A percentile compares a stretch with the other conserved stretches of the same genome.
phyloP scores from a whole-genome alignment of 2,329 filamentous ascomycete species.

The Aspergillus fumigatus region DNA sequence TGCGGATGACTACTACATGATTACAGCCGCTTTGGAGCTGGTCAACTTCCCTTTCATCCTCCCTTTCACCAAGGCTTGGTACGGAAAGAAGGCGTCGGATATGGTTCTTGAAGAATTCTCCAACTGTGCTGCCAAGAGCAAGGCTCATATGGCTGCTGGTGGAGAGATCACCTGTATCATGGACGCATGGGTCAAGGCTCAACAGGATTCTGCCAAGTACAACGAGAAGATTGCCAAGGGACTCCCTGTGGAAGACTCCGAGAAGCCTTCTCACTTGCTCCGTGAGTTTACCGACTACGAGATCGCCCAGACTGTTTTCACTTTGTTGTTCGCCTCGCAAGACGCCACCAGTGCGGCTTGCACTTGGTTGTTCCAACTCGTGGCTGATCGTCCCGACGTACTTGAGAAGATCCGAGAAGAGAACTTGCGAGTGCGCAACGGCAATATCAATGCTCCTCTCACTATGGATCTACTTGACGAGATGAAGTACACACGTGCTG shows the following conservation, averaged over 20 bases:
- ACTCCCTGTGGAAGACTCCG: slow-evolving; percentile 59
- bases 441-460: slow-evolving; percentile 65
- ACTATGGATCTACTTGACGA: slow-evolving; percentile 84
- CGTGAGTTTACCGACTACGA: slow-evolving; percentile 87
- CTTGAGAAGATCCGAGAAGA: slow-evolving; percentile 88
- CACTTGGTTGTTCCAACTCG: slow-evolving; percentile 93
- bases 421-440: slow-evolving; percentile 71
- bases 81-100: slow-evolving; percentile 91
- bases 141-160: slow-evolving; percentile 83
- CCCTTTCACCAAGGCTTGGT: slow-evolving; percentile 93
- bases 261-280: slow-evolving; percentile 78
- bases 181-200: slow-evolving; percentile 87
- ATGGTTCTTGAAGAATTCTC: slow-evolving; percentile 86
- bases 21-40: slow-evolving; percentile 90
- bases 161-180: slow-evolving; percentile 87
- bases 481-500: slow-evolving; percentile 83
- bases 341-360: slow-evolving; percentile 91
- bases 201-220: slow-evolving; percentile 80
- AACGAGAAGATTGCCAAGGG: slow-evolving; percentile 72
- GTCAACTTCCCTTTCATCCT: slow-evolving; percentile 98
- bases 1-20: slow-evolving; percentile 92
- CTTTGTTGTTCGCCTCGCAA: slow-evolving; percentile 94
- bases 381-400: slow-evolving; percentile 89
- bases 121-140: slow-evolving; percentile 89
- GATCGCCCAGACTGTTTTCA: slow-evolving; percentile 90